phyloP scores from a whole-genome alignment of 2,329 filamentous ascomycete genomes.

The Monilinia vaccinii-corymbosi region DNA sequence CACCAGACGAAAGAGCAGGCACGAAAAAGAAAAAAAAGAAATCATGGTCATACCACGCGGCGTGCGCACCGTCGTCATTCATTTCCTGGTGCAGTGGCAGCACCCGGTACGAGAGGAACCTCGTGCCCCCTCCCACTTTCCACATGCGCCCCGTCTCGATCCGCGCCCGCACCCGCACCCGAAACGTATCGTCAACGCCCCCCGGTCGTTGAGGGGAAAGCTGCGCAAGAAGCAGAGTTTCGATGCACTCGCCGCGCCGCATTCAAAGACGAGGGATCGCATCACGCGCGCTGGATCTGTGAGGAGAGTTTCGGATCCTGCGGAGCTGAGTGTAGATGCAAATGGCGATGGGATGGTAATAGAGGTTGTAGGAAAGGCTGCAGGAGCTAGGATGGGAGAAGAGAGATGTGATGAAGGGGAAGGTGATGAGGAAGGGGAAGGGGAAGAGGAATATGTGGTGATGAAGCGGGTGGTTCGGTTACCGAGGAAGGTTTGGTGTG shows the following conservation, averaged over 20 bases:
- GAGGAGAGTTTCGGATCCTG: background rate
- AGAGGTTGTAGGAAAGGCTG: background rate
- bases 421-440: background rate
- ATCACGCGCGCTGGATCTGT: background rate
- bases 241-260: background rate
- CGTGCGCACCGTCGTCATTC: background rate
- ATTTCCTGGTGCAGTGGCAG: conserved; percentile 12
- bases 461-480: conserved; percentile 3
- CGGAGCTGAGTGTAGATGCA: background rate
- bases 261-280: background rate
- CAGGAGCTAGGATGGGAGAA: background rate
- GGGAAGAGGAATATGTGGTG: background rate
- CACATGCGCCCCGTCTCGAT: background rate
- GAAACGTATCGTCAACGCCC: background rate
- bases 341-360: background rate
- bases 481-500: conserved; percentile 8
- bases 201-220: background rate
- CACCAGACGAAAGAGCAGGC: background rate
- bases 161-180: no score
- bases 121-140: background rate
- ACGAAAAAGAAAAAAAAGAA: background rate
- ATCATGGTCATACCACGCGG: conserved; percentile 13
- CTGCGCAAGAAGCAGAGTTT: background rate
- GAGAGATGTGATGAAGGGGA: no score
- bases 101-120: background rate